A percentile compares a stretch with the other conserved stretches of the same genome.
Conservation (phyloP, 1,284 basidiomycete genomes). For the Dichomitus squalens region DNA sequence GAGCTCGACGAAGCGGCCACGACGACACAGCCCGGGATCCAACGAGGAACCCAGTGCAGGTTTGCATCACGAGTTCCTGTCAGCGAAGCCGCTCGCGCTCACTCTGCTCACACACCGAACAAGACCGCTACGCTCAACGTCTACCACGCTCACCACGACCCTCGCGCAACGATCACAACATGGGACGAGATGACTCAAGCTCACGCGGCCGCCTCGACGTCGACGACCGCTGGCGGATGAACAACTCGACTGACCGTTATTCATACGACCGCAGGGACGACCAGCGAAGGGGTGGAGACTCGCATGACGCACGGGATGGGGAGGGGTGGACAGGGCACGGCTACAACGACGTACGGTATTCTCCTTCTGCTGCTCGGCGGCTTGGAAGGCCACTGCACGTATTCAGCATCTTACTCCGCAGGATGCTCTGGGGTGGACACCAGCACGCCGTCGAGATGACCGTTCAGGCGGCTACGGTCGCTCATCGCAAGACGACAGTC, state of each 20-base stretch:
- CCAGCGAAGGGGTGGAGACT: conserved; percentile 17
- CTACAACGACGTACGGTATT: conserved; percentile 21
- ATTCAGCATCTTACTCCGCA: conserved; percentile 43
- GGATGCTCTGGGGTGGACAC: conserved; percentile 37
- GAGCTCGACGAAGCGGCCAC: conserved; percentile 21
- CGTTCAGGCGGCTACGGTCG: conserved; percentile 36
- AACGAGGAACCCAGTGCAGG: conserved; percentile 41
- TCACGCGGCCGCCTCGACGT: conserved; percentile 50
- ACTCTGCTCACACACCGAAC: conserved; percentile 44
- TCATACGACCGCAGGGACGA: conserved; percentile 51
- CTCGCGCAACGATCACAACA: conserved; percentile 35
- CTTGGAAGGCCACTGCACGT: conserved; percentile 43
- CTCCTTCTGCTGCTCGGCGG: conserved; percentile 46
- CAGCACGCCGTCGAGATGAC: conserved; percentile 42
- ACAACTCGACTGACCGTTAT: conserved; percentile 54
- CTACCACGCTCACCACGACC: conserved; percentile 44
- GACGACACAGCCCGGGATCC: conserved; percentile 40
- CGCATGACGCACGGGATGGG: conserved; percentile 18
- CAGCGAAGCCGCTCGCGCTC: conserved; percentile 43
- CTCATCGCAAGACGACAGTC: conserved; percentile 42
- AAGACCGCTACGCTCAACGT: conserved; percentile 43
- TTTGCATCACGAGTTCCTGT: conserved; percentile 45
- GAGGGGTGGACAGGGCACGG: conserved; percentile 24
- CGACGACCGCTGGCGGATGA: conserved; percentile 50
- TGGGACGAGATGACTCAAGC: conserved; percentile 51